These are phyloP conservation scores for Anaeramoeba ignava DNA, from an alignment of 78 protist species.

Conservation along the genomic window DNA sequence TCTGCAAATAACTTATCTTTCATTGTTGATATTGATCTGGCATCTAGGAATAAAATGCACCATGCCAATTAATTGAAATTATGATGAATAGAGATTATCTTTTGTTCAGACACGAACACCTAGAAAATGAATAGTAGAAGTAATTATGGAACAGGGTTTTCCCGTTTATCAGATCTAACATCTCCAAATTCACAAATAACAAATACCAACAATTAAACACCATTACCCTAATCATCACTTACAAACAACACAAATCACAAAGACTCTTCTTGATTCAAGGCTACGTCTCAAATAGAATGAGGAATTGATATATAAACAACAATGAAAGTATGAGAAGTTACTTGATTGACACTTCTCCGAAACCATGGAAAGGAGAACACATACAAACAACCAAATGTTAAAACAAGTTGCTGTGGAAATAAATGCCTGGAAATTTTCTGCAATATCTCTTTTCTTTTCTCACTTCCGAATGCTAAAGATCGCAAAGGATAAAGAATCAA, in stretches of 20 bases:
- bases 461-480: conserved; percentile 15
- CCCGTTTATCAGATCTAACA: background rate
- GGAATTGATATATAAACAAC: background rate
- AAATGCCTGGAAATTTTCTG: conserved; percentile 15
- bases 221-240: no score
- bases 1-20: no score
- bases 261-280: no score
- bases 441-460: conserved; percentile 45
- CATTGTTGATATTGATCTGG: no score
- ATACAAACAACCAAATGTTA: background rate
- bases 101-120: conserved; percentile 31
- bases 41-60: conserved; percentile 35
- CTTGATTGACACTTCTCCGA: background rate
- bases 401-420: background rate
- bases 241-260: no score
- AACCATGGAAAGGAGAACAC: background rate
- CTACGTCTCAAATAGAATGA: no score
- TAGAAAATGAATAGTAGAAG: conserved; percentile 14
- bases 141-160: background rate
- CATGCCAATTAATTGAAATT: conserved; percentile 28
- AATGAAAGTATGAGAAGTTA: background rate
- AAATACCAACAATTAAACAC: no score
- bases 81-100: conserved; percentile 33
- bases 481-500: background rate
- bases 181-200: no score